Conservation (phyloP, 179 eudicot species). For the Beta lomatogona region DNA sequence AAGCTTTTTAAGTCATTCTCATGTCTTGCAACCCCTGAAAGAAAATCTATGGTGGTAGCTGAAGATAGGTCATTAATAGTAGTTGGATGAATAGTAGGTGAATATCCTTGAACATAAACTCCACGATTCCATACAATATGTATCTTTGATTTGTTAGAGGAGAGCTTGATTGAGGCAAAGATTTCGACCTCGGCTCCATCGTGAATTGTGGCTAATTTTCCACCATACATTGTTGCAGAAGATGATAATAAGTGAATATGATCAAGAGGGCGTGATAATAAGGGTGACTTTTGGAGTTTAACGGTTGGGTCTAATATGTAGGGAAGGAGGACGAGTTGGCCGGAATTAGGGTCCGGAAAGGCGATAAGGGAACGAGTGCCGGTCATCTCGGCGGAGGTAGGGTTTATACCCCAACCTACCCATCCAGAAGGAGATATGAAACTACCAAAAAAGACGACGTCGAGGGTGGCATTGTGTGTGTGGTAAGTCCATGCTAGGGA, state of each 20-base stretch:
- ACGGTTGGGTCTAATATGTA: slow-evolving; percentile 74
- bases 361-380: slow-evolving; percentile 79
- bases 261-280: slow-evolving; percentile 75
- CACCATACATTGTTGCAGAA: slow-evolving; percentile 81
- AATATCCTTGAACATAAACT: slow-evolving; percentile 90
- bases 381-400: slow-evolving; percentile 70
- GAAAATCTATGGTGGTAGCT: slow-evolving; percentile 59
- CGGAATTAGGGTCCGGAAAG: slow-evolving; percentile 89
- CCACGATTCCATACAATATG: slow-evolving; percentile 90
- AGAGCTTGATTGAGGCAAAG: slow-evolving; percentile 57
- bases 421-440: slow-evolving; percentile 97
- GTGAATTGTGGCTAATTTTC: slow-evolving; percentile 72
- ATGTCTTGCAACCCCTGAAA: slow-evolving; percentile 51
- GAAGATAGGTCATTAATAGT: slow-evolving; percentile 70
- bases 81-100: slow-evolving; percentile 93
- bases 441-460: slow-evolving; percentile 68
- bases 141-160: slow-evolving; percentile 66
- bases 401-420: slow-evolving; percentile 91
- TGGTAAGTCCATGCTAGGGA: slow-evolving; percentile 90
- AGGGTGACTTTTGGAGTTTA: slow-evolving; percentile 61
- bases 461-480: slow-evolving; percentile 70
- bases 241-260: slow-evolving; percentile 63
- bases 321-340: slow-evolving; percentile 75
- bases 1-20: slow-evolving; percentile 38
- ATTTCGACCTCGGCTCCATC: slow-evolving; percentile 79